Conservation (phyloP, 2,329 filamentous ascomycete species). For the Polychaeton citri region DNA sequence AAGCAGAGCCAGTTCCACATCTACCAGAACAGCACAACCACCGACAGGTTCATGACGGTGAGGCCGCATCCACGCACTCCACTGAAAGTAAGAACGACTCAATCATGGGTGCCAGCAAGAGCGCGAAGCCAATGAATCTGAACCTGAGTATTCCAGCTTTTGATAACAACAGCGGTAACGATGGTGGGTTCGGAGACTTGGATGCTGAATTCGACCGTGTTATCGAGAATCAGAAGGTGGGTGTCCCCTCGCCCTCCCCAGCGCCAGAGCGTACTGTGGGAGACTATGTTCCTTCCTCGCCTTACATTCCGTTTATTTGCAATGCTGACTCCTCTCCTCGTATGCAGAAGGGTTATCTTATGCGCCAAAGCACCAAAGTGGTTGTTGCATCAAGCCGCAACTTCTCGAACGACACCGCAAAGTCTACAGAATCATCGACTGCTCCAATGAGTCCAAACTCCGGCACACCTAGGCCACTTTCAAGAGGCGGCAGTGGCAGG, state of each 20-base stretch:
- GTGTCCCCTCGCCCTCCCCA: constrained; percentile 25
- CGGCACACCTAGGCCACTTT: constrained; percentile 20
- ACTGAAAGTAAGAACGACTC: constrained; percentile 16
- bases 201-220: constrained; percentile 90
- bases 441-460: constrained; percentile 39
- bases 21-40: constrained; percentile 6
- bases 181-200: constrained; percentile 64
- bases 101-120: constrained; percentile 7
- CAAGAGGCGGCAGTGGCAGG: constrained; percentile 42
- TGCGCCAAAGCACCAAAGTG: constrained; percentile 96
- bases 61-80: constrained; percentile 9
- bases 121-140: constrained; percentile 11
- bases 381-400: constrained; percentile 70
- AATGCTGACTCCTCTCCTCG: constrained; percentile 33
- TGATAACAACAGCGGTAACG: constrained; percentile 53
- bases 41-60: constrained; percentile 1
- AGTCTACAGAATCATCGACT: constrained; percentile 28
- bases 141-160: constrained; percentile 64
- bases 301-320: constrained; percentile 6
- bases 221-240: constrained; percentile 94
- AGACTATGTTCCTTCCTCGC: too few relatives aligned
- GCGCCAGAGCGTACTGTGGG: not conserved
- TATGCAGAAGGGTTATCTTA: constrained; percentile 90
- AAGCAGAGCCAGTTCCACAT: constrained; percentile 15
- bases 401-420: constrained; percentile 27